Conservation (phyloP, 2,329 filamentous ascomycete species). For the Aspergillus viridinutans region DNA sequence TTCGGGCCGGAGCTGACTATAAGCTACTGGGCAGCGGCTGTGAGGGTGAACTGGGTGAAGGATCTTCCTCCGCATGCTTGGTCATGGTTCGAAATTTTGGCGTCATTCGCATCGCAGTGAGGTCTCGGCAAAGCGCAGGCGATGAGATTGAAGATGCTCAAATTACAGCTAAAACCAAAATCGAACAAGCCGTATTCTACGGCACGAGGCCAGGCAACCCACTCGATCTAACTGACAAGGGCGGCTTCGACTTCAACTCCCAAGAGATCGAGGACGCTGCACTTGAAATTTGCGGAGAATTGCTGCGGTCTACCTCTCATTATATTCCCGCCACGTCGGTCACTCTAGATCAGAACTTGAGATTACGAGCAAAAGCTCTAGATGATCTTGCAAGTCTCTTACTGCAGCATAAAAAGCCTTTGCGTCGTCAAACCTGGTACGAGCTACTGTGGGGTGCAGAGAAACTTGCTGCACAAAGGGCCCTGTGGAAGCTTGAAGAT, state of each 20-base stretch:
- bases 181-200: conserved; percentile 94
- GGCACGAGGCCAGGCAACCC: conserved; percentile 77
- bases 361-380: conserved; percentile 67
- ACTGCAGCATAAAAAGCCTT: conserved; percentile 55
- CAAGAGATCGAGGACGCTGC: conserved; percentile 74
- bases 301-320: conserved; percentile 70
- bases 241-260: conserved; percentile 62
- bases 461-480: conserved; percentile 74
- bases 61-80: conserved; percentile 41
- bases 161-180: conserved; percentile 79
- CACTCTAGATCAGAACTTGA: conserved; percentile 77
- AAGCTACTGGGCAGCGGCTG: conserved; percentile 48
- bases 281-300: conserved; percentile 71
- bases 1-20: conserved; percentile 54
- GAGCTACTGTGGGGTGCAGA: conserved; percentile 83
- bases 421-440: conserved; percentile 71
- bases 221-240: conserved; percentile 72
- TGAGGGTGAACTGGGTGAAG: conserved; percentile 43
- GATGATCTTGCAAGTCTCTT: conserved; percentile 71
- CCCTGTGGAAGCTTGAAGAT: conserved; percentile 79
- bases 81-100: conserved; percentile 57
- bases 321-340: conserved; percentile 69
- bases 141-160: conserved; percentile 46
- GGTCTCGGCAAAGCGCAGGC: conserved; percentile 34
- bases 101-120: conserved; percentile 51